These are phyloP conservation scores for Hippophae tibetana DNA, from an alignment of 306 rosid species.

Conservation along the genomic window DNA sequence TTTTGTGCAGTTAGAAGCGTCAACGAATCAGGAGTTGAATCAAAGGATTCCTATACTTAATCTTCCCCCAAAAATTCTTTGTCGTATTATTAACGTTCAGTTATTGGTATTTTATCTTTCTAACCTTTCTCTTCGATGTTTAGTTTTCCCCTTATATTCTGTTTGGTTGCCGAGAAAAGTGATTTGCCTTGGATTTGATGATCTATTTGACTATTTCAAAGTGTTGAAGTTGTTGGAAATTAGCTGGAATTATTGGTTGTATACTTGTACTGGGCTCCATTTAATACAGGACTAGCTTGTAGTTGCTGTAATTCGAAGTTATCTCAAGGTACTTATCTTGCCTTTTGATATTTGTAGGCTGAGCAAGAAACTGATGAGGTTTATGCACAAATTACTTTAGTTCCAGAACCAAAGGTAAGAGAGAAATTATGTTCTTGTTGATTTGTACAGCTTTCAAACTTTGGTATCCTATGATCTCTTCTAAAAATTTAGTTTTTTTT, in stretches of 20 bases:
- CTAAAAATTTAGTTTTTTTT: neutral
- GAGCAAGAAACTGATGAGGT: slow-evolving; percentile 92
- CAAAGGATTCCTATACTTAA: slow-evolving; percentile 68
- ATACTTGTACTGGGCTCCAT: neutral
- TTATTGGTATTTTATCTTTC: slow-evolving; percentile 46
- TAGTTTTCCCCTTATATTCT: neutral
- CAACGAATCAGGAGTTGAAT: slow-evolving; percentile 72
- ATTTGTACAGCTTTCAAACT: slow-evolving; percentile 7
- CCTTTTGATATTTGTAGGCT: slow-evolving; percentile 45
- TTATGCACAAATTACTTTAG: slow-evolving; percentile 67
- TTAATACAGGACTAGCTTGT: neutral
- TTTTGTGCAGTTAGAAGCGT: slow-evolving; percentile 63
- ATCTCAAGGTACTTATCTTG: slow-evolving; percentile 9
- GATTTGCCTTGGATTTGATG: neutral
- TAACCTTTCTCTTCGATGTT: neutral
- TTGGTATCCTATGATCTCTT: neutral
- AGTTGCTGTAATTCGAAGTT: neutral
- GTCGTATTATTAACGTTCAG: slow-evolving; percentile 49
- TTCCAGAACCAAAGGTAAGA: slow-evolving; percentile 73
- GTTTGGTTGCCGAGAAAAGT: slow-evolving; percentile 7
- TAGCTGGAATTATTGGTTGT: neutral
- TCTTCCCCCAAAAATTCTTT: slow-evolving; percentile 79
- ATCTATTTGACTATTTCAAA: neutral
- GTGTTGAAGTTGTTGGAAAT: slow-evolving; percentile 4
- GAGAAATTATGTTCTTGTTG: slow-evolving; percentile 14